Base-by-base conservation (phyloP, 495 filamentous ascomycete species). In the Aspergillus sclerotiicarbonarius region DNA sequence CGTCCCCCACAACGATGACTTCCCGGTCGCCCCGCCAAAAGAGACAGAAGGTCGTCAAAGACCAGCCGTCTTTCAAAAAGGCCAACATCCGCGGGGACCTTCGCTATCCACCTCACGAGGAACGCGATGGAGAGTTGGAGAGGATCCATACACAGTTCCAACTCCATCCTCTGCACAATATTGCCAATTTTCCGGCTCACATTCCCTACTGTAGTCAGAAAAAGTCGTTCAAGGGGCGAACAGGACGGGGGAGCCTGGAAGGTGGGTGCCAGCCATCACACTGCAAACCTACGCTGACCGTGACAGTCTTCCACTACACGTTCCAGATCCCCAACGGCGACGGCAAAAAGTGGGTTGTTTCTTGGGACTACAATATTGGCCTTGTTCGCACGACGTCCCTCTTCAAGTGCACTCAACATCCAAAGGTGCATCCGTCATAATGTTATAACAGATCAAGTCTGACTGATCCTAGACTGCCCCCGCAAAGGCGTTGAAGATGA, bases 331-430 rank as follows among this genome's bases (percentile, higher is more conserved):
- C 87, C 7, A 25, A 25, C 25, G 84, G 77, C 10, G 82, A 91
- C 39, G 82, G 86, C 6, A 81, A 78, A 59, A 70, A 78, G 49
- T 92, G 90, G 77, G 82, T 78, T 7, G 84, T 98, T 21, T 90
- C 96, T 85, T 98, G 94, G 94, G 94, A 98, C 70, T 96, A 96
- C 71, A 91, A 92, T 59, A 86, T 92, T 56, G 94, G 94, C n/a
- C 87, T 96, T 25, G 93, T 97, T 51, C 86, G 92, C 57, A 92
- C 93, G 66, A 97, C 94, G 6, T 89, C 91, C 43, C 89, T 98
- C 66, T 98, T 98, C 82, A 96, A 96, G 66, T 91, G 89, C 64
- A 86, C 59, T 62, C 39, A 29, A 47, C 3, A 46, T 46, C 25
- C 13, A 8, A 33, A 45, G 18, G 21, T 30, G 18, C 15, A 0